Evolutionary conservation across 2,329 filamentous ascomycete genomes (phyloP).

Genomic region (Paecilomyces niveus): DNA sequence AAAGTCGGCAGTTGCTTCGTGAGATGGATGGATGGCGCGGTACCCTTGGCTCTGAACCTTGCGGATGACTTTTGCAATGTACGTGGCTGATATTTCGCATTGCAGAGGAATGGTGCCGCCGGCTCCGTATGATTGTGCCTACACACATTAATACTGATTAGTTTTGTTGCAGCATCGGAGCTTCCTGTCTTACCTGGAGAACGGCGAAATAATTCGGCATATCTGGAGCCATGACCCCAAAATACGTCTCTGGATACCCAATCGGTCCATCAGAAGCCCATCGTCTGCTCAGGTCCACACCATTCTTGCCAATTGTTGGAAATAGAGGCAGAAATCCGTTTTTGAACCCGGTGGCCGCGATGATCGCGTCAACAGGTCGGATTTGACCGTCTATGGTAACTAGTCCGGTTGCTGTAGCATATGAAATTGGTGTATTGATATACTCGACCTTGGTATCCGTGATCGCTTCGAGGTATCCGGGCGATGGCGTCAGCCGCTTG

Average conservation of each 20-base stretch:
- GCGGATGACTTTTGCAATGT: slow-evolving; percentile 3
- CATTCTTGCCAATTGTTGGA: slow-evolving; percentile 3
- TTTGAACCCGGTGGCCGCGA: slow-evolving; percentile 1
- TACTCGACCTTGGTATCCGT: slow-evolving; percentile 2
- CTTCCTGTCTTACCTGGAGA: not conserved
- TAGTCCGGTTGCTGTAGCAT: slow-evolving; percentile 2
- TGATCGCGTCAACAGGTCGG: slow-evolving; percentile 1
- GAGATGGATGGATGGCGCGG: not conserved
- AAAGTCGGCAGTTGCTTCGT: slow-evolving; percentile 6
- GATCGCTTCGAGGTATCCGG: slow-evolving; percentile 3
- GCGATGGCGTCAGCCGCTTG: slow-evolving; percentile 2
- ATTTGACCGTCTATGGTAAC: slow-evolving; percentile 1
- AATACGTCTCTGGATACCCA: slow-evolving; percentile 4
- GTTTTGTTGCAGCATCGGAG: not conserved
- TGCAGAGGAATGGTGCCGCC: slow-evolving; percentile 4
- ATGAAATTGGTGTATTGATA: not conserved
- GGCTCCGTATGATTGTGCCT: slow-evolving; percentile 3
- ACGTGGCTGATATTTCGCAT: slow-evolving; percentile 1
- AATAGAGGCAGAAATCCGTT: slow-evolving; percentile 1
- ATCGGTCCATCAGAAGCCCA: slow-evolving; percentile 2
- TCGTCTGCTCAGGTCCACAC: not conserved
- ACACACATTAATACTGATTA: no score
- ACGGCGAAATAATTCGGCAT: slow-evolving; percentile 5
- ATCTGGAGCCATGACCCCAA: slow-evolving; percentile 4
- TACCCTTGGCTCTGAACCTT: slow-evolving; percentile 2